Percentiles rank a stretch among this genome's conserved stretches.
These are phyloP conservation scores for Colletotrichum magnum DNA, from an alignment of 2,329 filamentous ascomycete genomes.

Conservation along the genomic window DNA sequence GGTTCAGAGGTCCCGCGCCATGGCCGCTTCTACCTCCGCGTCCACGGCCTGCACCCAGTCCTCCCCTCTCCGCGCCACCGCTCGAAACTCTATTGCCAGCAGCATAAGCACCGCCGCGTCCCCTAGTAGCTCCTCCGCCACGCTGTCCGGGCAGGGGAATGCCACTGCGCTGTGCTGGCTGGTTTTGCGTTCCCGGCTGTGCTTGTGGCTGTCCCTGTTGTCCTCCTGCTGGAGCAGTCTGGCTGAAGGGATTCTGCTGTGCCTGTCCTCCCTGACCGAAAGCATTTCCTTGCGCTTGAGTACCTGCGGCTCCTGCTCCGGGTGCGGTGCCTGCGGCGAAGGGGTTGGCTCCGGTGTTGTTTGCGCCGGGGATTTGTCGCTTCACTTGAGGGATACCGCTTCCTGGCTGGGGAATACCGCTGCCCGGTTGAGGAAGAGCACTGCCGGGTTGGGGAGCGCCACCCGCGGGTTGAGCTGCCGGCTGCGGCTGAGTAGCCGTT, in stretches of 20 bases:
- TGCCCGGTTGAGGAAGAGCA: conserved; percentile 22
- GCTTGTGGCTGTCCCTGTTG: conserved; percentile 29
- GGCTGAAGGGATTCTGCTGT: conserved; percentile 37
- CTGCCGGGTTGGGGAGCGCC: not conserved
- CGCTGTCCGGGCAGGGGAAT: conserved; percentile 58
- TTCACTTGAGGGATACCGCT: conserved; percentile 33
- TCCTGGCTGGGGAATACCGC: conserved; percentile 25
- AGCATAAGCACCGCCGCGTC: conserved; percentile 55
- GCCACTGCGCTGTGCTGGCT: conserved; percentile 43
- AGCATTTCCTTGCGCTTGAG: conserved; percentile 14
- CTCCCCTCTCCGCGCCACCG: conserved; percentile 52
- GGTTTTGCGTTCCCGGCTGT: conserved; percentile 26
- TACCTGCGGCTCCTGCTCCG: conserved; percentile 7
- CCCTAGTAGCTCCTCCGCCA: conserved; percentile 50
- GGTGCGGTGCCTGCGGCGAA: conserved; percentile 23
- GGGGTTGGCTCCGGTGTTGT: conserved; percentile 25
- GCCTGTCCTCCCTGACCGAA: conserved; percentile 18
- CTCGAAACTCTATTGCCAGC: conserved; percentile 54
- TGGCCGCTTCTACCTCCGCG: conserved; percentile 61
- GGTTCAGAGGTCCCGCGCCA: conserved; percentile 58
- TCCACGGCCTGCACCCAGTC: conserved; percentile 47
- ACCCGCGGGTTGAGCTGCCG: not conserved
- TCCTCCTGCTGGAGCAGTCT: conserved; percentile 15
- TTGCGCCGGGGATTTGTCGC: conserved; percentile 22
- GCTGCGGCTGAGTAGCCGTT: conserved; percentile 13